Conservation (phyloP, 1,284 basidiomycete genomes). For the Mycena sp. region DNA sequence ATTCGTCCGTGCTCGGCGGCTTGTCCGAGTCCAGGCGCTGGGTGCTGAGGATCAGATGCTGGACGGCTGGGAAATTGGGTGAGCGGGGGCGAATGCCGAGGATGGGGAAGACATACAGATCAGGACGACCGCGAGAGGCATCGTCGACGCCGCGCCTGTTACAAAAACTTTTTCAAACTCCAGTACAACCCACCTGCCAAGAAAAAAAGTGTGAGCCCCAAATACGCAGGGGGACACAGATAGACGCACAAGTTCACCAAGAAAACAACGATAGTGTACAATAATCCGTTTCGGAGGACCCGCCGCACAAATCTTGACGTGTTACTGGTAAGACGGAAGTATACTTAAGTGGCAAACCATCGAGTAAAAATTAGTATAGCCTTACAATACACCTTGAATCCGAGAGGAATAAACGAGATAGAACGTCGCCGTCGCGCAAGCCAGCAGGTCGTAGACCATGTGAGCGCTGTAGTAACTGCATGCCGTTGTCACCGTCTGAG, state of each 20-base stretch:
- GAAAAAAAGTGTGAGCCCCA: background rate
- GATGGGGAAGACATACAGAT: constrained; percentile 13
- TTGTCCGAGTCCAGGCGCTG: constrained; percentile 8
- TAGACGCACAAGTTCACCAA: constrained; percentile 23
- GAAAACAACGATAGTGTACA: constrained; percentile 21
- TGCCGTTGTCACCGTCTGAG: background rate
- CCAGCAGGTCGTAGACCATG: constrained; percentile 23
- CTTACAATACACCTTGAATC: constrained; percentile 19
- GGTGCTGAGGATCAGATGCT: constrained; percentile 29
- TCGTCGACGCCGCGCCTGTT: constrained; percentile 24
- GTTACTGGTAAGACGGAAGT: constrained; percentile 6
- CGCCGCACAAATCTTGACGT: constrained; percentile 20
- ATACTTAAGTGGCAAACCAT: too few relatives aligned
- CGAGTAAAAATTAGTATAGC: background rate
- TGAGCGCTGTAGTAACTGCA: constrained; percentile 25
- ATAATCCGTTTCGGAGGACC: constrained; percentile 27
- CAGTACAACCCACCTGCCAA: constrained; percentile 30
- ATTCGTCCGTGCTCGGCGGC: background rate
- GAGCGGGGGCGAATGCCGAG: background rate
- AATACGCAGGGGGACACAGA: too few relatives aligned
- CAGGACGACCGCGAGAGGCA: constrained; percentile 27
- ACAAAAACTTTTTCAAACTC: constrained; percentile 20
- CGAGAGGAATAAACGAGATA: constrained; percentile 17
- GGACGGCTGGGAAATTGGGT: constrained; percentile 12
- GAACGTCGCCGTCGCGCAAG: constrained; percentile 20